These are phyloP conservation scores for Aspergillus ochraceoroseus DNA, from an alignment of 2,329 filamentous ascomycete genomes.

Conservation along the genomic window DNA sequence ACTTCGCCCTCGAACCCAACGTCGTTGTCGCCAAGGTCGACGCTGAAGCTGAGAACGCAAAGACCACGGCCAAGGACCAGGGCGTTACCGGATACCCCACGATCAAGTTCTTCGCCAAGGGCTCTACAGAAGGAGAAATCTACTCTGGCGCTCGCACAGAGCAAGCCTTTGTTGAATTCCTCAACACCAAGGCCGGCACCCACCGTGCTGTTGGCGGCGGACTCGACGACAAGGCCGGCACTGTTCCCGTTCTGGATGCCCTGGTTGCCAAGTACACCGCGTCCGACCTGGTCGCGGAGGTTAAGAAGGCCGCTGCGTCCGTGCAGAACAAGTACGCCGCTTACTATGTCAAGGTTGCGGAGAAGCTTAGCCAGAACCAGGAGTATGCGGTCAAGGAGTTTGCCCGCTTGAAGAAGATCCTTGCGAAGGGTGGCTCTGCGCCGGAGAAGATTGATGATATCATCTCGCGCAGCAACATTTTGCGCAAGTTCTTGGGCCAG, in stretches of 20 bases:
- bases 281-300: conserved; percentile 62
- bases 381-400: conserved; percentile 82
- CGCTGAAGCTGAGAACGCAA: conserved; percentile 80
- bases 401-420: conserved; percentile 68
- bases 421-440: conserved; percentile 80
- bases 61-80: conserved; percentile 68
- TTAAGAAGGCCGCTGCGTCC: conserved; percentile 63
- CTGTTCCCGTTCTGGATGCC: conserved; percentile 70
- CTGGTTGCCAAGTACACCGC: conserved; percentile 66
- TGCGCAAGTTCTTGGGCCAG: conserved; percentile 68
- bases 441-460: conserved; percentile 86
- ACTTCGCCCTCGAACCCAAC: conserved; percentile 70
- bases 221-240: conserved; percentile 73
- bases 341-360: conserved; percentile 89
- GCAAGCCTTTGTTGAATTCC: conserved; percentile 67
- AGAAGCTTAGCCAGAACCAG: conserved; percentile 74
- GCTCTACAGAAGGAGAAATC: conserved; percentile 63
- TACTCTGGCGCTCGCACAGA: conserved; percentile 77
- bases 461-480: conserved; percentile 78
- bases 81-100: conserved; percentile 86
- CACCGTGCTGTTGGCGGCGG: conserved; percentile 76
- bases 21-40: conserved; percentile 94
- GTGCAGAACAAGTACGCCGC: conserved; percentile 77
- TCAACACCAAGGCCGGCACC: conserved; percentile 86
- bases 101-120: conserved; percentile 94